These are phyloP conservation scores for Clausena lansium DNA, from an alignment of 345 rosid species.

Conservation along the genomic window DNA sequence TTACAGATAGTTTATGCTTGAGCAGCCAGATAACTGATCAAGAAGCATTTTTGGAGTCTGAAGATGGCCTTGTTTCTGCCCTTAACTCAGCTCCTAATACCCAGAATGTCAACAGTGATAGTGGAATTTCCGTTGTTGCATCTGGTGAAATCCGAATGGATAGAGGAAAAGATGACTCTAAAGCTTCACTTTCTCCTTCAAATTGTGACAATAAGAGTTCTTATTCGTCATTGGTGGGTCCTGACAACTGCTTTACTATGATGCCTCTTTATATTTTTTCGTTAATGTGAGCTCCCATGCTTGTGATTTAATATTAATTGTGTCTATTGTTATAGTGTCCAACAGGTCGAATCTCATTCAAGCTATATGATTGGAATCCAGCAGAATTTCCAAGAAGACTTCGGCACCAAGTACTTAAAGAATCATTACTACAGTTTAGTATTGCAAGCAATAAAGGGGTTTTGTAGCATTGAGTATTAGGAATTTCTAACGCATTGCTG, in stretches of 20 bases:
- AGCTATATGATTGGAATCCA: slow-evolving; percentile 99
- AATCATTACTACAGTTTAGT: slow-evolving; percentile 67
- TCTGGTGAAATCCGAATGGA: slow-evolving; percentile 52
- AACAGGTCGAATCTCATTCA: slow-evolving; percentile 94
- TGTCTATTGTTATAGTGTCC: slow-evolving; percentile 65
- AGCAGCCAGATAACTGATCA: slow-evolving; percentile 48
- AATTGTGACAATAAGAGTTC: slow-evolving; percentile 56
- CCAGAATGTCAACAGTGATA: slow-evolving; percentile 53
- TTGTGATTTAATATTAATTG: slow-evolving; percentile 21
- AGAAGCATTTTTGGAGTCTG: slow-evolving; percentile 57
- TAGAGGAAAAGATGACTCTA: slow-evolving; percentile 56
- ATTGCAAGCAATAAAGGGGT: slow-evolving; percentile 27
- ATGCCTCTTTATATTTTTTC: neutral
- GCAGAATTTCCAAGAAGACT: slow-evolving; percentile 99
- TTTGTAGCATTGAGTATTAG: slow-evolving; percentile 16
- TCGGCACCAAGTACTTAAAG: slow-evolving; percentile 91
- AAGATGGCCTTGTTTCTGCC: slow-evolving; percentile 48
- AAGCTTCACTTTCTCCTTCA: slow-evolving; percentile 58
- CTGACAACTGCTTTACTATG: slow-evolving; percentile 13
- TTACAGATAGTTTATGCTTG: slow-evolving; percentile 48
- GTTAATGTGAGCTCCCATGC: neutral
- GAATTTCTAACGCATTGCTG: slow-evolving; percentile 30
- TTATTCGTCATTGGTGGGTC: slow-evolving; percentile 77
- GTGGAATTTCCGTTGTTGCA: slow-evolving; percentile 45
- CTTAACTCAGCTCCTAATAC: slow-evolving; percentile 46